These are phyloP conservation scores for Monilinia polystroma DNA, from an alignment of 2,329 filamentous ascomycete genomes.

Conservation along the genomic window DNA sequence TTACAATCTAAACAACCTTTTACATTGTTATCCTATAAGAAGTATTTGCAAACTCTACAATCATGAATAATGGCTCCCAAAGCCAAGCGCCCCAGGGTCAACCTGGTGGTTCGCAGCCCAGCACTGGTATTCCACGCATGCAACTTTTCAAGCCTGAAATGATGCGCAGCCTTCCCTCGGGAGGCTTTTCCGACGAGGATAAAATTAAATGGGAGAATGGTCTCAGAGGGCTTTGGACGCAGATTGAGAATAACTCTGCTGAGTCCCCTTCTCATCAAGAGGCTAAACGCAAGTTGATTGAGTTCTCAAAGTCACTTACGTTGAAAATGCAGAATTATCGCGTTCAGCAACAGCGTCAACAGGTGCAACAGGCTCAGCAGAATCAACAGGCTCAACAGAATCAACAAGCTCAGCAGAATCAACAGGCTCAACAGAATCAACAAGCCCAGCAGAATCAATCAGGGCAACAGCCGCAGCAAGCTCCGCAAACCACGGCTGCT, in stretches of 20 bases:
- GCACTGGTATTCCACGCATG: slow-evolving; percentile 28
- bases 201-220: slow-evolving; percentile 59
- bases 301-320: slow-evolving; percentile 59
- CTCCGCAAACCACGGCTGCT: slow-evolving; percentile 16
- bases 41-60: neutral
- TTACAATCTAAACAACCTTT: neutral
- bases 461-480: slow-evolving; percentile 28
- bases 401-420: slow-evolving; percentile 17
- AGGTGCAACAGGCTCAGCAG: slow-evolving; percentile 42
- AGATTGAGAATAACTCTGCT: slow-evolving; percentile 49
- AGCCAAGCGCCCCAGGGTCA: slow-evolving; percentile 32
- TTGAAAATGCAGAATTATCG: slow-evolving; percentile 11
- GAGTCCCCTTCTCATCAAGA: slow-evolving; percentile 51
- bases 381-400: slow-evolving; percentile 24
- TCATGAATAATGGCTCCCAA: slow-evolving; percentile 36
- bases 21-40: neutral
- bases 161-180: slow-evolving; percentile 37
- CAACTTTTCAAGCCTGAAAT: slow-evolving; percentile 37
- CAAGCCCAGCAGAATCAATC: slow-evolving; percentile 10
- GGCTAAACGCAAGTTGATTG: slow-evolving; percentile 57
- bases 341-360: slow-evolving; percentile 21
- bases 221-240: slow-evolving; percentile 52
- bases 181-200: slow-evolving; percentile 51
- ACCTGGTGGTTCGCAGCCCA: slow-evolving; percentile 27
- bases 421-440: slow-evolving; percentile 15